phyloP scores from a whole-genome alignment of 2,329 filamentous ascomycete species.

The Dothistroma septosporum region DNA sequence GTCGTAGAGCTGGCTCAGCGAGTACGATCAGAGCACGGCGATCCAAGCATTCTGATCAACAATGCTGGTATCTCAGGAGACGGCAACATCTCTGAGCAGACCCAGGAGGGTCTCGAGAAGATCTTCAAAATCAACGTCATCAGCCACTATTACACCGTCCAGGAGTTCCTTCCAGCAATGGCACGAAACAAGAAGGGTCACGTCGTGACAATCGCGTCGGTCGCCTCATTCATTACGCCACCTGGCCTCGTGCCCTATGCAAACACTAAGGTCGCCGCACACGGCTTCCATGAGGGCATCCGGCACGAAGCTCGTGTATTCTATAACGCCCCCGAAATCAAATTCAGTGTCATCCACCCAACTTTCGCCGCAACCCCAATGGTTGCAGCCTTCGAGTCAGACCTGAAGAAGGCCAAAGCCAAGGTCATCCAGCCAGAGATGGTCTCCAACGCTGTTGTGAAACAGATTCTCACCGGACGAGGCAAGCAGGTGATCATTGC shows the following conservation, averaged over 20 bases:
- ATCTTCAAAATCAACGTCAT: slow-evolving; percentile 53
- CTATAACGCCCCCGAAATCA: slow-evolving; percentile 42
- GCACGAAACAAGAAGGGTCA: slow-evolving; percentile 51
- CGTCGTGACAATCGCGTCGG: slow-evolving; percentile 53
- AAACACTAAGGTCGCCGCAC: slow-evolving; percentile 49
- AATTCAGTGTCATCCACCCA: slow-evolving; percentile 43
- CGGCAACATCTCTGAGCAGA: slow-evolving; percentile 45
- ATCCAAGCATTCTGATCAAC: slow-evolving; percentile 48
- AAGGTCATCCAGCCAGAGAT: slow-evolving; percentile 38
- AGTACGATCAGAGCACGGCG: slow-evolving; percentile 40
- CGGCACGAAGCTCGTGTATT: slow-evolving; percentile 41
- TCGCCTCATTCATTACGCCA: slow-evolving; percentile 46
- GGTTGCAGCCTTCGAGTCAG: slow-evolving; percentile 32
- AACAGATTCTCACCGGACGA: slow-evolving; percentile 41
- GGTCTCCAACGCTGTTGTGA: slow-evolving; percentile 42
- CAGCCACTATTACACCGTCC: slow-evolving; percentile 48
- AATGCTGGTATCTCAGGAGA: slow-evolving; percentile 50
- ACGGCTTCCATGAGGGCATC: slow-evolving; percentile 52
- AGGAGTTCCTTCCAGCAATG: slow-evolving; percentile 53
- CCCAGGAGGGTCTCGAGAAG: slow-evolving; percentile 42
- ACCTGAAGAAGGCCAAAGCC: slow-evolving; percentile 32
- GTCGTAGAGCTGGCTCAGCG: slow-evolving; percentile 41
- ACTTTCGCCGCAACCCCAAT: slow-evolving; percentile 42
- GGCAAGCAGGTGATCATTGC: slow-evolving; percentile 43
- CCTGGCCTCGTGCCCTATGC: slow-evolving; percentile 50